These are phyloP conservation scores for Umbelopsis sp. DNA, from an alignment of 371 early-diverging fungal genomes.

Conservation along the genomic window DNA sequence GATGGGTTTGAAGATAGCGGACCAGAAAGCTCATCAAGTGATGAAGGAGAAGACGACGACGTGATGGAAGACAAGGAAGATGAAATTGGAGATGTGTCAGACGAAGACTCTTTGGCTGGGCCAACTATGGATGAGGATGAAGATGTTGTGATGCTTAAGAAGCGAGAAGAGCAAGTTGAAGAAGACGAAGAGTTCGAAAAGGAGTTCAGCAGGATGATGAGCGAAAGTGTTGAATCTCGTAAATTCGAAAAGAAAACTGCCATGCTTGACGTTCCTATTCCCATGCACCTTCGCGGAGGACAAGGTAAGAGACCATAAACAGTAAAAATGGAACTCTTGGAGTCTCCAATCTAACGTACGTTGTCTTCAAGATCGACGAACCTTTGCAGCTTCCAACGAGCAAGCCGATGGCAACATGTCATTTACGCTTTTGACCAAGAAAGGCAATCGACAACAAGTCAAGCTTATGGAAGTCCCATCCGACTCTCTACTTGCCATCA, in stretches of 20 bases:
- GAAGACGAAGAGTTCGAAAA: constrained; percentile 77
- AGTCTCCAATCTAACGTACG: not conserved
- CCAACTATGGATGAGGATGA: constrained; percentile 47
- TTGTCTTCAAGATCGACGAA: constrained; percentile 40
- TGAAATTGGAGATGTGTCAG: constrained; percentile 38
- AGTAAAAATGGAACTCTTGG: not conserved
- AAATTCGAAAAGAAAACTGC: constrained; percentile 76
- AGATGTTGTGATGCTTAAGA: constrained; percentile 57
- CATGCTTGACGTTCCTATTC: constrained; percentile 84
- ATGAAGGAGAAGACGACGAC: constrained; percentile 55
- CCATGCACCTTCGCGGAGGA: constrained; percentile 64
- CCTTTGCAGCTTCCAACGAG: constrained; percentile 31
- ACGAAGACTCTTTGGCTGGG: constrained; percentile 27
- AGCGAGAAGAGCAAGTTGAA: constrained; percentile 41
- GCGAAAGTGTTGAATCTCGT: constrained; percentile 79
- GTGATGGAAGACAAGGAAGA: constrained; percentile 50
- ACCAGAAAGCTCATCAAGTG: constrained; percentile 36
- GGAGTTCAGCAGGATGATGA: constrained; percentile 83
- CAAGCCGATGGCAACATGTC: constrained; percentile 64
- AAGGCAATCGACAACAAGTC: constrained; percentile 90
- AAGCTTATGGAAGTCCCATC: constrained; percentile 85
- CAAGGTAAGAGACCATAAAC: constrained; percentile 34
- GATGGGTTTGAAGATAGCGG: constrained; percentile 50
- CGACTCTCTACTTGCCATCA: constrained; percentile 82
- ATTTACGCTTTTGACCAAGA: constrained; percentile 89